These are phyloP conservation scores for Casuarina cunninghamiana DNA, from an alignment of 306 rosid species.

Conservation along the genomic window DNA sequence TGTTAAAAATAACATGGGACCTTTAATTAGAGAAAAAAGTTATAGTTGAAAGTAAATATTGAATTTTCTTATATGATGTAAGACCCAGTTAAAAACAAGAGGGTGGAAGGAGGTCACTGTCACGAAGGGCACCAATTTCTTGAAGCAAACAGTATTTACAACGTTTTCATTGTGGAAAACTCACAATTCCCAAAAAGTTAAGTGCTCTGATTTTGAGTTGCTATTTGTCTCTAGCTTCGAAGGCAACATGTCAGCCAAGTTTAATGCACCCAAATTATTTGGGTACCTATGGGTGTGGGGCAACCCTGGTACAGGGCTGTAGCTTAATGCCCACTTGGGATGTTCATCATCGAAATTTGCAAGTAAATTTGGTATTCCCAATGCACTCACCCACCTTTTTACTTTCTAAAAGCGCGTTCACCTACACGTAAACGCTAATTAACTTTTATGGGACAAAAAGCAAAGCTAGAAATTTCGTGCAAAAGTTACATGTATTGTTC, in stretches of 20 bases:
- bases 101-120: neutral
- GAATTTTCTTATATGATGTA: neutral
- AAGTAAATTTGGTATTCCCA: neutral
- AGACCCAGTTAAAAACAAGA: neutral
- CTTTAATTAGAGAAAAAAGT: too few relatives aligned
- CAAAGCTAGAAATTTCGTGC: too few relatives aligned
- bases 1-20: too few relatives aligned
- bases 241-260: neutral
- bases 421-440: neutral
- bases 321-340: neutral
- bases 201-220: neutral
- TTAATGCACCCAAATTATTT: neutral
- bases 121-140: neutral
- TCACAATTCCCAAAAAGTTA: neutral
- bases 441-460: neutral
- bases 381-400: neutral
- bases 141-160: neutral
- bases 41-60: too few relatives aligned
- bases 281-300: neutral
- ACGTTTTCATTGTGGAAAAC: neutral
- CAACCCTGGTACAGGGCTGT: neutral
- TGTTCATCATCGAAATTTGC: neutral
- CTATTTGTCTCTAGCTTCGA: neutral
- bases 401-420: neutral
- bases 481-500: too few relatives aligned